Conservation (phyloP, 1,284 basidiomycete species). For the Apiotrichum porosum region DNA sequence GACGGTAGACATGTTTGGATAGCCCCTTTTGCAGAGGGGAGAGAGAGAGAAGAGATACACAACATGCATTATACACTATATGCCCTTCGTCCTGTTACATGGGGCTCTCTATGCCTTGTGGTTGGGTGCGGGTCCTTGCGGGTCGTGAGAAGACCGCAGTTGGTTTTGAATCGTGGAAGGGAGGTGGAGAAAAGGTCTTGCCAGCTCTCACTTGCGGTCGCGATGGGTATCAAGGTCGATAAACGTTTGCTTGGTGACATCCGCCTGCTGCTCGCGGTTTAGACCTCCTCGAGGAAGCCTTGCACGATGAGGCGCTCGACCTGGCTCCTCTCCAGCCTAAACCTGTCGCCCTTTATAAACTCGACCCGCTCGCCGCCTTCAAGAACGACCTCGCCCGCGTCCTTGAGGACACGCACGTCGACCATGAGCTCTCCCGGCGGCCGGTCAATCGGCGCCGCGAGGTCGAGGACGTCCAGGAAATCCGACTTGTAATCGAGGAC, state of each 20-base stretch:
- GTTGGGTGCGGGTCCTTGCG: not conserved
- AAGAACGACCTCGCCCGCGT: constrained; percentile 84
- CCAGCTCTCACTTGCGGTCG: too few relatives aligned
- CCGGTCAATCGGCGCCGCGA: constrained; percentile 67
- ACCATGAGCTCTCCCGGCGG: constrained; percentile 55
- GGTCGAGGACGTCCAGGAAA: constrained; percentile 78
- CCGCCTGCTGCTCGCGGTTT: constrained; percentile 6
- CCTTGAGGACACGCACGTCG: constrained; percentile 55
- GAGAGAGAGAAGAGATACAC: constrained; percentile 20
- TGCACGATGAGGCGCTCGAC: constrained; percentile 88
- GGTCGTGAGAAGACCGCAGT: too few relatives aligned
- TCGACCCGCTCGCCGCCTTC: constrained; percentile 75
- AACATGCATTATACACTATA: constrained; percentile 20
- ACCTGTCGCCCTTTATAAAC: constrained; percentile 81
- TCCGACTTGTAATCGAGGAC: constrained; percentile 79
- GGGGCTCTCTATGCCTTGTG: too few relatives aligned
- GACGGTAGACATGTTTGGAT: constrained; percentile 20
- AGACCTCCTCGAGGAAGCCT: constrained; percentile 71
- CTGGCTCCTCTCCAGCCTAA: constrained; percentile 76
- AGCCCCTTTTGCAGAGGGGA: constrained; percentile 7
- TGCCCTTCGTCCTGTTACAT: too few relatives aligned
- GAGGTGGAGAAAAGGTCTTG: too few relatives aligned
- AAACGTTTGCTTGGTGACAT: too few relatives aligned
- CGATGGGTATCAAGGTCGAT: too few relatives aligned
- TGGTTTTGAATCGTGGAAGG: too few relatives aligned